A percentile compares a stretch with the other conserved stretches of the same genome.
These are phyloP conservation scores for Saitozyma podzolica DNA, from an alignment of 768 basidiomycete species.

Conservation along the genomic window DNA sequence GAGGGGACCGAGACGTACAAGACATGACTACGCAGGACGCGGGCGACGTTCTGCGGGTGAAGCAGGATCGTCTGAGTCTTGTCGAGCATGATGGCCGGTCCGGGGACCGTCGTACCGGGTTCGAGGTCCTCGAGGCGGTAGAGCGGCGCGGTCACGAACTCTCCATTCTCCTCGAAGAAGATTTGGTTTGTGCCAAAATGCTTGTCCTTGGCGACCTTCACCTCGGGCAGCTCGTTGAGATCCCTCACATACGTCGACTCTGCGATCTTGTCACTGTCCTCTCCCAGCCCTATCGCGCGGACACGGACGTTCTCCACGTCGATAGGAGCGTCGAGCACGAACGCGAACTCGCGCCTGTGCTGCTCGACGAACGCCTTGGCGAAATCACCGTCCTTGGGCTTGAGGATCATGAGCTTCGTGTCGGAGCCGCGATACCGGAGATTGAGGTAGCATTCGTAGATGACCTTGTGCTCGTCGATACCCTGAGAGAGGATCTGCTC, in stretches of 20 bases:
- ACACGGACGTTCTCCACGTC: slow-evolving; percentile 88
- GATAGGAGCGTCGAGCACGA: slow-evolving; percentile 81
- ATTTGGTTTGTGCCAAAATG: too few relatives aligned
- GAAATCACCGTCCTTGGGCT: slow-evolving; percentile 68
- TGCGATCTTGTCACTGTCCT: neutral
- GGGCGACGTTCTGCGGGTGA: too few relatives aligned
- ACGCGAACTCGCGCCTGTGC: slow-evolving; percentile 87
- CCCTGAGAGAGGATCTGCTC: slow-evolving; percentile 76
- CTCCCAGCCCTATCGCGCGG: neutral
- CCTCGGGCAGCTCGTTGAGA: slow-evolving; percentile 54
- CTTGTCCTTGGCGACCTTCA: too few relatives aligned
- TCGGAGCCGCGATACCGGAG: slow-evolving; percentile 57
- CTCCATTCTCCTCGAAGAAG: too few relatives aligned
- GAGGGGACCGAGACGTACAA: too few relatives aligned
- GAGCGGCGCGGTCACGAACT: slow-evolving; percentile 65
- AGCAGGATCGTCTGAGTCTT: slow-evolving; percentile 86
- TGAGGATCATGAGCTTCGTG: slow-evolving; percentile 77
- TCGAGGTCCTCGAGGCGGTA: slow-evolving; percentile 63
- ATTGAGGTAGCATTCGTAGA: slow-evolving; percentile 64
- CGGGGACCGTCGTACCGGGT: slow-evolving; percentile 70
- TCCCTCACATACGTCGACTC: slow-evolving; percentile 69
- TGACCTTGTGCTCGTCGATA: slow-evolving; percentile 69
- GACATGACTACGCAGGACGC: too few relatives aligned
- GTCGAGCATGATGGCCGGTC: slow-evolving; percentile 91
- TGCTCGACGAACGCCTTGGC: slow-evolving; percentile 72